These are phyloP conservation scores for Phytophthora uliginosa DNA, from an alignment of 352 stramenopile species.

Conservation along the genomic window DNA sequence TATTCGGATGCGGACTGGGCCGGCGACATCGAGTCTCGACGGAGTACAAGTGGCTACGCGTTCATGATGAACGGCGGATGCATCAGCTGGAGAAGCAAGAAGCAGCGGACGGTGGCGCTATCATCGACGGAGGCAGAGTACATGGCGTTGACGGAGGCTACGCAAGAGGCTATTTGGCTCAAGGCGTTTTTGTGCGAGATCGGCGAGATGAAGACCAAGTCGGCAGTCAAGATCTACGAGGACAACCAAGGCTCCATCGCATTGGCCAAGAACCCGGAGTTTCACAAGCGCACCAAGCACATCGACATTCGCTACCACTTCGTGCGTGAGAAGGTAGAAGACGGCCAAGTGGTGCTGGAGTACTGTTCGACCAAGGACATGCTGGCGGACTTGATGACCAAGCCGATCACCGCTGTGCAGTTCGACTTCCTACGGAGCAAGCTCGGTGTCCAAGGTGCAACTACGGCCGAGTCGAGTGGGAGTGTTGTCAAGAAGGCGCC, in stretches of 20 bases:
- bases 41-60: conserved; percentile 11
- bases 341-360: neutral
- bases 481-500: no score
- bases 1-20: conserved; percentile 30
- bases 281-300: conserved; percentile 5
- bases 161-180: conserved; percentile 28
- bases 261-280: conserved; percentile 22
- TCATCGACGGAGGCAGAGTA: neutral
- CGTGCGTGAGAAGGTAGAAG: neutral
- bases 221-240: conserved; percentile 28
- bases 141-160: conserved; percentile 13
- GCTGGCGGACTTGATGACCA: conserved; percentile 6
- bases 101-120: neutral
- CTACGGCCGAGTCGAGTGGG: neutral
- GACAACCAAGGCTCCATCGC: conserved; percentile 32
- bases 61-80: conserved; percentile 11
- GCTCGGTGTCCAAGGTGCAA: neutral
- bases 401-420: conserved; percentile 1
- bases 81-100: conserved; percentile 1
- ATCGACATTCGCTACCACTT: conserved; percentile 2
- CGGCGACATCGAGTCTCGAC: conserved; percentile 9
- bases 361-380: conserved; percentile 1
- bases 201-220: conserved; percentile 17
- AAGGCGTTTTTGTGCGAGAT: conserved; percentile 25
- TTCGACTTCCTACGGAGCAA: neutral